These are phyloP conservation scores for Lactarius akahatsu DNA, from an alignment of 768 basidiomycete species.

Conservation along the genomic window DNA sequence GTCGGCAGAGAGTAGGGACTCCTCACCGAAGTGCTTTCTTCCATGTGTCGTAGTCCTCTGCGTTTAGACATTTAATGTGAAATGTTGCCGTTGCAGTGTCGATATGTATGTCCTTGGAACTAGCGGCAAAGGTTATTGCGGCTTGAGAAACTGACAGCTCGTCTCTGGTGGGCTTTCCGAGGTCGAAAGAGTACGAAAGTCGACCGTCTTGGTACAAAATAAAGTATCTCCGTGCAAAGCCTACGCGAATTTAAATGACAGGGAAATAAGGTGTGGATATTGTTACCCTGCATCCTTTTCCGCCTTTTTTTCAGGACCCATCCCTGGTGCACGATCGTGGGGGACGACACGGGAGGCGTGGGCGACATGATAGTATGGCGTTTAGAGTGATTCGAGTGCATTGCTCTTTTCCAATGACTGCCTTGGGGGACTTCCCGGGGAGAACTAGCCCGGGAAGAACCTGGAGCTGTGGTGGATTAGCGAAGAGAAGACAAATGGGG, in stretches of 20 bases:
- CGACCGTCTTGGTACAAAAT: conserved; percentile 63
- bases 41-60: conserved; percentile 72
- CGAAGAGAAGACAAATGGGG: background rate
- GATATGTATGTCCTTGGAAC: conserved; percentile 76
- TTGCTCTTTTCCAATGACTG: background rate
- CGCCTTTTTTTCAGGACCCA: conserved; percentile 86
- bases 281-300: conserved; percentile 83
- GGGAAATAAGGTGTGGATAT: background rate
- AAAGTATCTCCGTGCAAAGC: conserved; percentile 85
- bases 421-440: background rate
- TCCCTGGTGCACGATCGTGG: conserved; percentile 54
- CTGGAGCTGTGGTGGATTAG: background rate
- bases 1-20: background rate
- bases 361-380: background rate
- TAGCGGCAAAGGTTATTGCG: conserved; percentile 73
- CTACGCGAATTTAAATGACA: conserved; percentile 33
- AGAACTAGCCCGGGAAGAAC: background rate
- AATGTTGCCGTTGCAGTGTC: conserved; percentile 76
- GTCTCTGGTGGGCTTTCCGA: conserved; percentile 69
- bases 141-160: conserved; percentile 61
- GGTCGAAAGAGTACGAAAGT: conserved; percentile 74
- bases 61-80: conserved; percentile 75
- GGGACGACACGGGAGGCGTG: background rate
- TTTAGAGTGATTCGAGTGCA: conserved; percentile 6
- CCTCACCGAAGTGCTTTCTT: conserved; percentile 69